Conservation (phyloP, 208 protist genomes). For the Naegleria fowleri region DNA sequence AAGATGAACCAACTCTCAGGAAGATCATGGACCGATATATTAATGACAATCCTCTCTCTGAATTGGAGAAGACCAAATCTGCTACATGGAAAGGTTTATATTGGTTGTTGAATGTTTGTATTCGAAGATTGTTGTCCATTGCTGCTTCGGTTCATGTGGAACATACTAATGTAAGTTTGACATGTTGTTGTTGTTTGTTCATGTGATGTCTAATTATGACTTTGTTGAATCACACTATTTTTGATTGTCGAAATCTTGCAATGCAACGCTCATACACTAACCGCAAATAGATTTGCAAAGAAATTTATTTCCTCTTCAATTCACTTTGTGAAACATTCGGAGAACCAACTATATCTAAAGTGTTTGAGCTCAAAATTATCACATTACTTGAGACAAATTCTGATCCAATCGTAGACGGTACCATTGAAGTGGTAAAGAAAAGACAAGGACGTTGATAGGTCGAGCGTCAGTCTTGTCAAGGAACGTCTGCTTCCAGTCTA, state of each 20-base stretch:
- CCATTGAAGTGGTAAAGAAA: background rate
- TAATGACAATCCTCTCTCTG: background rate
- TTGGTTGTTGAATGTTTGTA: background rate
- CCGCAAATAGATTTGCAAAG: background rate
- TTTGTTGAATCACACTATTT: no score
- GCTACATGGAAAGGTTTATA: background rate
- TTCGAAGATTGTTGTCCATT: background rate
- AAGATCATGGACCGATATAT: background rate
- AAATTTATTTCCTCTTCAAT: background rate
- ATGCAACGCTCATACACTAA: no score
- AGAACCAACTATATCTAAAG: background rate
- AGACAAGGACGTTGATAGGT: background rate
- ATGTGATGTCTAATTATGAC: no score
- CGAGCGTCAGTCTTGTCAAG: background rate
- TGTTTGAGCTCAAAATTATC: background rate
- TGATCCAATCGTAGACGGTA: background rate
- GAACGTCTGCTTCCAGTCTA: background rate
- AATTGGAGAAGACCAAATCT: background rate
- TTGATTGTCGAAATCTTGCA: no score
- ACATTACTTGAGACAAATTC: background rate
- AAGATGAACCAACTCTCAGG: background rate
- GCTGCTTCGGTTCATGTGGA: background rate
- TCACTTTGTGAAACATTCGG: background rate
- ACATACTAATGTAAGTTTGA: background rate
- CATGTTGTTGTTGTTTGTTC: background rate